These are phyloP conservation scores for Trifolium subterraneum DNA, from an alignment of 306 rosid species.

Conservation along the genomic window DNA sequence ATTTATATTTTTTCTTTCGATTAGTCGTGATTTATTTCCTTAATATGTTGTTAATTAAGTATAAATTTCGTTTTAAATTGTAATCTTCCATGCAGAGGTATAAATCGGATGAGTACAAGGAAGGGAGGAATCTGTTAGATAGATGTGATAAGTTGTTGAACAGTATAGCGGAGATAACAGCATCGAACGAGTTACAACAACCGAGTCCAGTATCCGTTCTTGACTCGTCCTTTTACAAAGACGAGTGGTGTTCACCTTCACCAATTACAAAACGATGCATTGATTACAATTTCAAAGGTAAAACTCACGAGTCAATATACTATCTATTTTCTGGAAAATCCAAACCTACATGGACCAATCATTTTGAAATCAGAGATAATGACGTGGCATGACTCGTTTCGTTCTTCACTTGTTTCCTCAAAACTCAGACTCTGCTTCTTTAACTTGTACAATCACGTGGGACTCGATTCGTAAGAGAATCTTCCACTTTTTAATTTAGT, in stretches of 20 bases:
- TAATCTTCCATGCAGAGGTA: slow-evolving; percentile 50
- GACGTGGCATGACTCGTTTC: slow-evolving; percentile 32
- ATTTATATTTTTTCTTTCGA: not conserved
- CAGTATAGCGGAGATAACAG: slow-evolving; percentile 82
- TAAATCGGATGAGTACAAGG: slow-evolving; percentile 66
- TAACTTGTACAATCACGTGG: slow-evolving; percentile 7
- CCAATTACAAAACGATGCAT: slow-evolving; percentile 85
- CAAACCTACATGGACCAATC: slow-evolving; percentile 46
- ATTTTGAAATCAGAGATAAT: slow-evolving; percentile 6
- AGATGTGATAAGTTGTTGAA: slow-evolving; percentile 83
- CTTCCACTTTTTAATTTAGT: not conserved
- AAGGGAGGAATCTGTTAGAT: slow-evolving; percentile 73
- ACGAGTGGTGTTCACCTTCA: slow-evolving; percentile 83
- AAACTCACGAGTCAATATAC: not conserved
- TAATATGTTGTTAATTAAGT: too few relatives aligned
- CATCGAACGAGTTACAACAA: slow-evolving; percentile 78
- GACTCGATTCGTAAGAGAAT: slow-evolving; percentile 6
- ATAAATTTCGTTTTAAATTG: too few relatives aligned
- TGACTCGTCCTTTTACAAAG: slow-evolving; percentile 86
- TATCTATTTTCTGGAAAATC: not conserved
- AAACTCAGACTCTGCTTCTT: slow-evolving; percentile 12
- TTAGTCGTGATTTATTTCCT: not conserved
- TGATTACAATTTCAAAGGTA: slow-evolving; percentile 50
- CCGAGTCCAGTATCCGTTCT: slow-evolving; percentile 98
- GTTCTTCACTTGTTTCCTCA: slow-evolving; percentile 25